These are phyloP conservation scores for Plasmodium gallinaceum DNA, from an alignment of 169 alveolate species.

Conservation along the genomic window DNA sequence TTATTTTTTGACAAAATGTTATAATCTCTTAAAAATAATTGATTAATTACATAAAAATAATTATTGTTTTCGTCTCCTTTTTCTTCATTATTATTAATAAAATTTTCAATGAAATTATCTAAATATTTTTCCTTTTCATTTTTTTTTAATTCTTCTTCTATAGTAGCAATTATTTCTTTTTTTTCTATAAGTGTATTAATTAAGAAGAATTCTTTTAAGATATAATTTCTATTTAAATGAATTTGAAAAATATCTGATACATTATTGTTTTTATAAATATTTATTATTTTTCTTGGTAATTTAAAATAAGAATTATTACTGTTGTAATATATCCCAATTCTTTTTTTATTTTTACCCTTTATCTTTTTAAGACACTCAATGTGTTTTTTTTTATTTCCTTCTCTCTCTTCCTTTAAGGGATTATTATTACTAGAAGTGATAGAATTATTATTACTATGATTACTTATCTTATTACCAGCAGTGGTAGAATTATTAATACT, in stretches of 20 bases:
- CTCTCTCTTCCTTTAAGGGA: neutral
- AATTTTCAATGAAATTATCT: neutral
- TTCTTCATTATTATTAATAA: slow-evolving; percentile 4
- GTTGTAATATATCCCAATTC: slow-evolving; percentile 23
- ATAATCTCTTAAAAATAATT: slow-evolving; percentile 35
- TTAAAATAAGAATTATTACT: slow-evolving; percentile 1
- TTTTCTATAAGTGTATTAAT: slow-evolving; percentile 16
- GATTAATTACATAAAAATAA: slow-evolving; percentile 9
- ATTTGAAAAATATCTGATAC: slow-evolving; percentile 17
- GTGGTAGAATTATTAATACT: too few relatives aligned
- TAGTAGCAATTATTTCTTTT: slow-evolving; percentile 19
- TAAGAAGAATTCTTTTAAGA: slow-evolving; percentile 29
- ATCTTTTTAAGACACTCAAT: neutral
- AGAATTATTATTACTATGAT: too few relatives aligned
- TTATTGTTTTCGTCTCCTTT: neutral
- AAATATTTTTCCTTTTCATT: neutral
- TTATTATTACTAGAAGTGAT: too few relatives aligned
- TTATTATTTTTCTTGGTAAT: slow-evolving; percentile 19
- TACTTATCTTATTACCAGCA: too few relatives aligned
- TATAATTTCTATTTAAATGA: slow-evolving; percentile 21
- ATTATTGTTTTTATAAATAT: neutral
- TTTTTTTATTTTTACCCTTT: neutral
- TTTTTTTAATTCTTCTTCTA: slow-evolving; percentile 16
- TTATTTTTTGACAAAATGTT: slow-evolving; percentile 50
- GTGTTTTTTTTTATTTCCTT: neutral